Conservation (phyloP, 768 basidiomycete species). For the Rhodotorula sphaerocarpa region DNA sequence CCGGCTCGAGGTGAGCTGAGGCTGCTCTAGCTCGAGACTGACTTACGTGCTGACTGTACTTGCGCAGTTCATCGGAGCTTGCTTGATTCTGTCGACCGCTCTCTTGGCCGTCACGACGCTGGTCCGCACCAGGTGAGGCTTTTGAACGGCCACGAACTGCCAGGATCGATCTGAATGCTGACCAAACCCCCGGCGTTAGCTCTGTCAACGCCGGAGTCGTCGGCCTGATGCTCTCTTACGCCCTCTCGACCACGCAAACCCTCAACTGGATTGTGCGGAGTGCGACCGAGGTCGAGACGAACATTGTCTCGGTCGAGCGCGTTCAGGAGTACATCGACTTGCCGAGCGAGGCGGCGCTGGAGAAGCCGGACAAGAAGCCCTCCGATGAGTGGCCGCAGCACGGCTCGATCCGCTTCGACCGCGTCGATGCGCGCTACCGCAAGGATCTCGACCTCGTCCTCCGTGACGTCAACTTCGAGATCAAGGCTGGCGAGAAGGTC, state of each 20-base stretch:
- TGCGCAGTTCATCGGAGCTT: slow-evolving; percentile 32
- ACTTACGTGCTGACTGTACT: neutral
- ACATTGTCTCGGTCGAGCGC: slow-evolving; percentile 76
- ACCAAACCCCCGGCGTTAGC: too few relatives aligned
- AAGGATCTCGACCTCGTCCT: slow-evolving; percentile 70
- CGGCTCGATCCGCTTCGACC: slow-evolving; percentile 68
- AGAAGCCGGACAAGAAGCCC: slow-evolving; percentile 48
- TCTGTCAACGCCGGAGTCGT: slow-evolving; percentile 45
- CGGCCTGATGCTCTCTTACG: slow-evolving; percentile 58
- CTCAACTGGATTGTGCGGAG: slow-evolving; percentile 48
- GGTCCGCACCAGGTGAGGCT: slow-evolving; percentile 5
- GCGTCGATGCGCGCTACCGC: slow-evolving; percentile 65
- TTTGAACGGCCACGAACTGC: too few relatives aligned
- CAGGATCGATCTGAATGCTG: too few relatives aligned
- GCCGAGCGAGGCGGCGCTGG: slow-evolving; percentile 58
- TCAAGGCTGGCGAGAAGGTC: slow-evolving; percentile 71
- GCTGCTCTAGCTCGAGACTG: neutral
- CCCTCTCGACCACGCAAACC: slow-evolving; percentile 30
- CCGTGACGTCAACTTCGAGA: slow-evolving; percentile 61
- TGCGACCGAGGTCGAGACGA: slow-evolving; percentile 23
- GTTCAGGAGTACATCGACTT: slow-evolving; percentile 73
- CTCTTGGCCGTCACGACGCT: slow-evolving; percentile 35
- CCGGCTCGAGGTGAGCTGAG: slow-evolving; percentile 34
- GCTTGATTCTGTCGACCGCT: slow-evolving; percentile 39
- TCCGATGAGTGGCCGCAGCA: slow-evolving; percentile 58